These are phyloP conservation scores for Aspergillus bertholletiae DNA, from an alignment of 495 filamentous ascomycete species.

Conservation along the genomic window DNA sequence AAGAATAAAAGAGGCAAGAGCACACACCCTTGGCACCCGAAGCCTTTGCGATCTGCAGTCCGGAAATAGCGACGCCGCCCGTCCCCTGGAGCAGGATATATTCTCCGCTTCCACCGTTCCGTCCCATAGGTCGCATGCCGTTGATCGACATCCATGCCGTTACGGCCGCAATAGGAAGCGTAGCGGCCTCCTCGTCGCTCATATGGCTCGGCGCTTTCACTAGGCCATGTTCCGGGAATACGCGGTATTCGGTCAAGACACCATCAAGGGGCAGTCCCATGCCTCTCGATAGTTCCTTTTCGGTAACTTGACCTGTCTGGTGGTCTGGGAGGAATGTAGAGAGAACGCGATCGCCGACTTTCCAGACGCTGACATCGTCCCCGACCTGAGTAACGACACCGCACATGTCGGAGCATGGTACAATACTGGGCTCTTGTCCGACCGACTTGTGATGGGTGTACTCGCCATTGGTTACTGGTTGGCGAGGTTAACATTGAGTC, in stretches of 20 bases:
- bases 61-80: constrained; percentile 75
- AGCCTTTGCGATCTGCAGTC: constrained; percentile 77
- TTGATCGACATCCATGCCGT: constrained; percentile 84
- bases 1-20: not conserved
- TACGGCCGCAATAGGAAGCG: constrained; percentile 66
- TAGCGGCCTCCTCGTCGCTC: constrained; percentile 58
- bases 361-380: constrained; percentile 57
- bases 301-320: constrained; percentile 56
- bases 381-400: constrained; percentile 67
- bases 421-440: constrained; percentile 38
- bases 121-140: constrained; percentile 53
- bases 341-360: constrained; percentile 65
- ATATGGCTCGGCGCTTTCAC: constrained; percentile 62
- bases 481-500: not conserved
- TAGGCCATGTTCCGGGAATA: constrained; percentile 62
- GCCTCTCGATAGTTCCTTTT: constrained; percentile 44
- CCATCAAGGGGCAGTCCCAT: constrained; percentile 67
- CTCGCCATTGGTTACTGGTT: constrained; percentile 49
- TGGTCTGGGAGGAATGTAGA: constrained; percentile 78
- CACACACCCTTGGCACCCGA: constrained; percentile 59
- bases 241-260: constrained; percentile 63
- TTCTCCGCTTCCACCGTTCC: constrained; percentile 61
- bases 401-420: constrained; percentile 72
- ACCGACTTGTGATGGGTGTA: constrained; percentile 52
- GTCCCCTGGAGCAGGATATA: constrained; percentile 74